Evolutionary conservation across 225 moss, liverwort and hornwort genomes (phyloP).

Genomic region (Marchantia polymorpha): DNA sequence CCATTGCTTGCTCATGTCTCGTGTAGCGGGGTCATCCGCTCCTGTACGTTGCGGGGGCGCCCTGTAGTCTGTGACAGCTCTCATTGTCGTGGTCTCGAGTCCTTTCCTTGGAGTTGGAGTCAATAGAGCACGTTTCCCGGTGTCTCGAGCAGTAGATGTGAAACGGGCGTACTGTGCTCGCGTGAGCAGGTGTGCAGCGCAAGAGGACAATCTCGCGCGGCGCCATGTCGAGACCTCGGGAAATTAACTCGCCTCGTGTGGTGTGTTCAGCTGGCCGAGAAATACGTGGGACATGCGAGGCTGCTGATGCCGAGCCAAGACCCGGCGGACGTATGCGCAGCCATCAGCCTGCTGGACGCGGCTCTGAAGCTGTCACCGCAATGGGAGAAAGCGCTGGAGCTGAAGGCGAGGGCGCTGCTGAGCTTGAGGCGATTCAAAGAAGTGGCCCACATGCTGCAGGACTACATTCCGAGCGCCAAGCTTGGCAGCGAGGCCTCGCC

Average conservation of each 20-base stretch:
- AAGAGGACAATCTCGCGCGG: too few relatives aligned
- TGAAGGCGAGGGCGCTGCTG: conserved; percentile 47
- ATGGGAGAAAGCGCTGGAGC: conserved; percentile 52
- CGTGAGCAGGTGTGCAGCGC: too few relatives aligned
- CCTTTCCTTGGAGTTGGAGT: too few relatives aligned
- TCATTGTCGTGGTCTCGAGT: too few relatives aligned
- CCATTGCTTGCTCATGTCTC: background rate
- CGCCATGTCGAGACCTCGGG: too few relatives aligned
- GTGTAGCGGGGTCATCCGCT: background rate
- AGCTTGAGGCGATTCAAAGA: conserved; percentile 45
- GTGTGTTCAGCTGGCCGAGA: conserved; percentile 47
- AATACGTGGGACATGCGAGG: conserved; percentile 51
- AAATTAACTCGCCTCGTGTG: background rate
- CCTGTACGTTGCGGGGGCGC: too few relatives aligned
- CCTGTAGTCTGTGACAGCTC: too few relatives aligned
- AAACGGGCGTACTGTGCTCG: too few relatives aligned
- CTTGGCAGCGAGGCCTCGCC: conserved; percentile 35
- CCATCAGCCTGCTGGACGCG: conserved; percentile 47
- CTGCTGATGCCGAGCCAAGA: conserved; percentile 46
- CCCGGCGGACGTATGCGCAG: conserved; percentile 45
- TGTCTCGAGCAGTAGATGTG: too few relatives aligned
- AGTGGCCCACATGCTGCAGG: conserved; percentile 47
- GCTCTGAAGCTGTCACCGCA: conserved; percentile 50
- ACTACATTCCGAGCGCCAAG: conserved; percentile 49
- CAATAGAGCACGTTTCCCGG: too few relatives aligned